Percentiles rank a stretch among this genome's conserved stretches.
phyloP scores from a whole-genome alignment of 129 eudicot species.

The sunflower (Helianthus annuus) region HanXRQr2.0-SUNRISE NC_035441.2:162613411-162613910 shows the following conservation, averaged over 20 bases:
- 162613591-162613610: conserved; percentile 20
- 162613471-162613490: too few species aligned
- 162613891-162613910: conserved; percentile 30
- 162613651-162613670: conserved; percentile 14
- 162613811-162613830: background rate
- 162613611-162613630: conserved; percentile 14
- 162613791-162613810: background rate
- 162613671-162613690: conserved; percentile 28
- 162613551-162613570: background rate
- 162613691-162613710: background rate
- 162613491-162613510: too few species aligned
- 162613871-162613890: conserved; percentile 24
- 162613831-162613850: conserved; percentile 41
- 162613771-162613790: background rate
- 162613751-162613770: conserved; percentile 18
- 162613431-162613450: too few species aligned
- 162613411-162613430: too few species aligned
- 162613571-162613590: conserved; percentile 1
- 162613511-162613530: too few species aligned
- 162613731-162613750: conserved; percentile 12
- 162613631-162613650: background rate
- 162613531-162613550: too few species aligned
- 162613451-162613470: too few species aligned
- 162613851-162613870: conserved; percentile 24
- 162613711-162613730: conserved; percentile 2